These are phyloP conservation scores for Myxozyma sirexii DNA, from an alignment of 805 yeast genomes.

Conservation along the genomic window DNA sequence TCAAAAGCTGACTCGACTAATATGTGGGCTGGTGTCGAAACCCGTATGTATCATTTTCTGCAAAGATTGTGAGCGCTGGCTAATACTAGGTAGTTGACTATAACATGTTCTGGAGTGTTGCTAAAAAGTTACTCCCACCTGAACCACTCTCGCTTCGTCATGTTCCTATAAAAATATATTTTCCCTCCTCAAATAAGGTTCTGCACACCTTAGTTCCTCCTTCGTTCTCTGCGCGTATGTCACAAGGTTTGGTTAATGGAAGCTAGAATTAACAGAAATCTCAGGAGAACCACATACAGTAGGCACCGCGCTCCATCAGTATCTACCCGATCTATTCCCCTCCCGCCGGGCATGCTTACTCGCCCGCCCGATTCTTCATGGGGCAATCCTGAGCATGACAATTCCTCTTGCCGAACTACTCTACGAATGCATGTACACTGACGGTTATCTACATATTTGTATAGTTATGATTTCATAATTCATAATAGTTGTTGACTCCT, in stretches of 20 bases:
- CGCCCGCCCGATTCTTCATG: slow-evolving; percentile 57
- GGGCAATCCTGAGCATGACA: slow-evolving; percentile 52
- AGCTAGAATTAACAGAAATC: too few species aligned
- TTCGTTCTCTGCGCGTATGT: too few species aligned
- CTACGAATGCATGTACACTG: slow-evolving; percentile 52
- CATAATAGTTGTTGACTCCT: background rate
- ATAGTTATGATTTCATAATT: slow-evolving; percentile 44
- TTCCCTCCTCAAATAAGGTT: slow-evolving; percentile 44
- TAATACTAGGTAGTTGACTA: slow-evolving; percentile 20
- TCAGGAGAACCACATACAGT: slow-evolving; percentile 41
- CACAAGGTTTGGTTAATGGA: too few species aligned
- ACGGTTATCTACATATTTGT: slow-evolving; percentile 66
- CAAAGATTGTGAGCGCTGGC: background rate
- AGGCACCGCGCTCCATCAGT: slow-evolving; percentile 47
- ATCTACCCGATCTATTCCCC: slow-evolving; percentile 54
- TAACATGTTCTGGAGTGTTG: slow-evolving; percentile 38
- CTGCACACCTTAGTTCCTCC: slow-evolving; percentile 43
- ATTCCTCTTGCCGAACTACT: slow-evolving; percentile 53
- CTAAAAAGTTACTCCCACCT: slow-evolving; percentile 37
- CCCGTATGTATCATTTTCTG: slow-evolving; percentile 9
- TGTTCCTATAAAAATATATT: slow-evolving; percentile 43
- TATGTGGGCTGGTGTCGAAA: slow-evolving; percentile 58
- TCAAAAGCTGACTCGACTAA: slow-evolving; percentile 61
- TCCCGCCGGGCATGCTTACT: slow-evolving; percentile 44
- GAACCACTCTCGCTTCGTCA: slow-evolving; percentile 28